Evolutionary conservation across 768 basidiomycete genomes (phyloP).

Genomic region (Boletus pseudopeckii): DNA sequence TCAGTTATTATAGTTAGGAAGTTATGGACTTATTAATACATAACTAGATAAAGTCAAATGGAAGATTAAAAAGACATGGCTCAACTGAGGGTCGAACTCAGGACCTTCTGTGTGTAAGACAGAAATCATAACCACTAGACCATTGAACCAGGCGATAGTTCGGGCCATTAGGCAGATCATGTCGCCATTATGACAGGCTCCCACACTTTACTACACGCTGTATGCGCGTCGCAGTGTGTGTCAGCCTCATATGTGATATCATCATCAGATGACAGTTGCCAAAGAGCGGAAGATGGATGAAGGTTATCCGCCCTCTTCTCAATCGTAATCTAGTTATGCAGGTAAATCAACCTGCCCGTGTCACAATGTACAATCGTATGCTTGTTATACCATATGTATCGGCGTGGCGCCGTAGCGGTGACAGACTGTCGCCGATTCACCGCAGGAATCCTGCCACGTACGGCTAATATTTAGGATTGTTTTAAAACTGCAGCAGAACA

Average conservation of each 20-base stretch:
- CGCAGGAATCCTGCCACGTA: constrained; percentile 6
- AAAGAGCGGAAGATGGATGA: neutral
- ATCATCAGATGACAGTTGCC: neutral
- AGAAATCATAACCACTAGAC: constrained; percentile 61
- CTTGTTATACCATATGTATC: neutral
- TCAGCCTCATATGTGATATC: no score
- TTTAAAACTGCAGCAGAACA: constrained; percentile 1
- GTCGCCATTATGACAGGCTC: no score
- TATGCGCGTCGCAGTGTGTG: no score
- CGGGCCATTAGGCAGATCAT: rapidly evolving
- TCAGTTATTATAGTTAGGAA: no score
- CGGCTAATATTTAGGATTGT: constrained; percentile 17
- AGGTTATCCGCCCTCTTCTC: neutral
- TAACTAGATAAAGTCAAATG: no score
- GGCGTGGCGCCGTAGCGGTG: neutral
- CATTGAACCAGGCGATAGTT: constrained; percentile 40
- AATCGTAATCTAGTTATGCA: neutral
- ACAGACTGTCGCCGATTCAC: no score
- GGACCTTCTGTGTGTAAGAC: constrained; percentile 45
- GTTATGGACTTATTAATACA: no score
- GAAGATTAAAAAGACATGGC: constrained; percentile 34
- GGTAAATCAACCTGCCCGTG: neutral
- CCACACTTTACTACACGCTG: no score
- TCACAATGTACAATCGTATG: no score
- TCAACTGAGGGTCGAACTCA: constrained; percentile 43